Conservation (phyloP, 1,284 basidiomycete genomes). For the Puccinia brachypodii region DNA sequence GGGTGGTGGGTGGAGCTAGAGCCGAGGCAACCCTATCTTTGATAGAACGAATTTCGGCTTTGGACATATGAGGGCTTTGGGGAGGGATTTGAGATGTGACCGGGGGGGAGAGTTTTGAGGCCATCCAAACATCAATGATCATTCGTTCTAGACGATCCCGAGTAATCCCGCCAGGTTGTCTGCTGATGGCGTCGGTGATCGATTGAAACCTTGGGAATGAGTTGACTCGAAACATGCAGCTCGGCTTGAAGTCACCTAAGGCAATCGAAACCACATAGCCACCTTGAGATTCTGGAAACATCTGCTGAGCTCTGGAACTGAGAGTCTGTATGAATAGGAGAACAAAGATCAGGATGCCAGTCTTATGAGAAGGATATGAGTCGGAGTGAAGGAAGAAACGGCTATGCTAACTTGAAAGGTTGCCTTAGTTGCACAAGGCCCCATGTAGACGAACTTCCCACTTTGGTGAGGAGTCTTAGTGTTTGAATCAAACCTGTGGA, state of each 20-base stretch:
- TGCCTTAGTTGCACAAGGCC: not conserved
- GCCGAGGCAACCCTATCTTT: not conserved
- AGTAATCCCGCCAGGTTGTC: not conserved
- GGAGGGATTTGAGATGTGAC: not conserved
- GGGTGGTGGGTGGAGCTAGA: not conserved
- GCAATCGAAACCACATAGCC: not conserved
- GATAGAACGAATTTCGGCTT: not conserved
- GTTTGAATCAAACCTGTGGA: not conserved
- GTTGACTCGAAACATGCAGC: not conserved
- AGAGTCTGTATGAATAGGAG: not conserved
- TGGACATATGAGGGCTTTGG: not conserved
- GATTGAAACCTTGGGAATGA: not conserved
- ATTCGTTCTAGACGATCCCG: conserved; percentile 1
- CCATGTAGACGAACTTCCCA: not conserved
- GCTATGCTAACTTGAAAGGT: not conserved
- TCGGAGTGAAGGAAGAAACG: not conserved
- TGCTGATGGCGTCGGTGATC: not conserved
- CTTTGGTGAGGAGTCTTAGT: not conserved
- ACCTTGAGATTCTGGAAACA: not conserved
- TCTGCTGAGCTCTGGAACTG: not conserved
- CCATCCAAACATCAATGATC: not conserved
- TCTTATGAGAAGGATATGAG: not conserved
- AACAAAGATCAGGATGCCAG: not conserved
- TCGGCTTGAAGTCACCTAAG: not conserved
- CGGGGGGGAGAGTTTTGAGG: not conserved